Base-by-base conservation (phyloP, 2,329 filamentous ascomycete genomes). In the Claviceps monticola region DNA sequence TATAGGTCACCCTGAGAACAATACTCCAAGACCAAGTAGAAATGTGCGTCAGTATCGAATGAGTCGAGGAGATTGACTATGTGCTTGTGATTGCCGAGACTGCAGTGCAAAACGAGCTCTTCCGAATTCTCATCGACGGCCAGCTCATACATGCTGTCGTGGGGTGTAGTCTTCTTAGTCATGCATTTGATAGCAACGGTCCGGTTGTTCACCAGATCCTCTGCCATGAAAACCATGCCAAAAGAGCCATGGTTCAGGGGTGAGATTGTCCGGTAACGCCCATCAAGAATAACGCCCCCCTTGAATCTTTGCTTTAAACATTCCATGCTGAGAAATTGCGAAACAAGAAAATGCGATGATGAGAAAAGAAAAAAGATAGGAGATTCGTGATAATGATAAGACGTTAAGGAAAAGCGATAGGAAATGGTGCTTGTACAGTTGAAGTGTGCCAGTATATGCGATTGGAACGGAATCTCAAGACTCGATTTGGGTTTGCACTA, bases 221-320 rank as follows among this genome's bases (percentile, higher is more conserved):
- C 84, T 54, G 91, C 93, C 71, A 89, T 83, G 71, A 96, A 96
- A 62, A 98, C 93, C 88, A 97, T 94, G 65, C 93, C 93, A 65
- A 97, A 98, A 52, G 93, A 97, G 61, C 93, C 93, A 78, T 96
- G 89, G 67, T 98, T 98, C 72, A 98, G 85, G 53, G 93, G 90
- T 59, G 90, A 87, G 64, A 96, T 78, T 52, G 90, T 95, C 71
- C 86, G 77, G 69, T 93, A 98, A 59, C 93, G 90, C 68, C 88
- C 89, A 66, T 87, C 83, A 65, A 95, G 82, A 65, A 95, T 72
- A 69, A 86, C 80, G 68, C 86, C 88, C 69, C 82, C 75, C 64
- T 82, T 74, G 71, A 95, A 93, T 64, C 82, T 78, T 71, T 89
- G 82, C 72, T 83, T 82, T 75, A 95, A 80, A 75, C 88, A 95